Percentiles rank a stretch among this genome's conserved stretches.
Evolutionary conservation across 2,329 filamentous ascomycete genomes (phyloP).

Genomic region (Beauveria rudraprayagi): DNA sequence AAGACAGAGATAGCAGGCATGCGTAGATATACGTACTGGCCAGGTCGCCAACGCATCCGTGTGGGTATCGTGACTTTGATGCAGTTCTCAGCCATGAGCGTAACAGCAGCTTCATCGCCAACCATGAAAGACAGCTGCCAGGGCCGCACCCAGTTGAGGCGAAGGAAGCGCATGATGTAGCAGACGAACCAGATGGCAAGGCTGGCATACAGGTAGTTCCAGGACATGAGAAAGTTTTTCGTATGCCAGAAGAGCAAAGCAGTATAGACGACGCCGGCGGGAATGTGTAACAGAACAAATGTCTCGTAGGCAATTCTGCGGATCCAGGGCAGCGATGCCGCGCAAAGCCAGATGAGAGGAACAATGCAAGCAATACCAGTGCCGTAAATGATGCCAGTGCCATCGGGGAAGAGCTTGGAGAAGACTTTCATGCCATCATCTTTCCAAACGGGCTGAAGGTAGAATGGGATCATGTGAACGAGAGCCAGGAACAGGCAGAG

Average conservation of each 20-base stretch:
- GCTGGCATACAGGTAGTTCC: constrained; percentile 80
- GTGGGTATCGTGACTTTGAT: constrained; percentile 93
- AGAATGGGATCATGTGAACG: constrained; percentile 82
- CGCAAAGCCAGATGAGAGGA: constrained; percentile 72
- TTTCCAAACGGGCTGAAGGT: constrained; percentile 80
- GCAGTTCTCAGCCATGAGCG: constrained; percentile 84
- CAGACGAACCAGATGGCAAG: constrained; percentile 70
- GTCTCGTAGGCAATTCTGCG: constrained; percentile 74
- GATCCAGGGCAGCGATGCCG: constrained; percentile 74
- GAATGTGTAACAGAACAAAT: constrained; percentile 75
- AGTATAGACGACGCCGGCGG: constrained; percentile 71
- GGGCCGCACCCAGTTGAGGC: constrained; percentile 83
- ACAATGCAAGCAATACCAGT: constrained; percentile 76
- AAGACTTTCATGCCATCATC: constrained; percentile 66
- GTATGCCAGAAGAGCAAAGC: constrained; percentile 93
- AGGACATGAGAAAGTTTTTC: constrained; percentile 83
- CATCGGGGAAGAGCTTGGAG: constrained; percentile 56
- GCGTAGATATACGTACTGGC: constrained; percentile 88
- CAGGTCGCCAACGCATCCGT: constrained; percentile 84
- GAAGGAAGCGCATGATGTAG: constrained; percentile 67
- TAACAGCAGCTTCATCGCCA: constrained; percentile 85
- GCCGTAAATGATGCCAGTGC: constrained; percentile 68
- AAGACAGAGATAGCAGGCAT: constrained; percentile 89
- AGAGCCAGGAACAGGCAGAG: constrained; percentile 75
- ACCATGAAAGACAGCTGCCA: constrained; percentile 74